Evolutionary conservation across 73 alveolate species (phyloP), one percentile per base, ranked within the genome.

Genomic region (Effrenium voratum): DNA sequence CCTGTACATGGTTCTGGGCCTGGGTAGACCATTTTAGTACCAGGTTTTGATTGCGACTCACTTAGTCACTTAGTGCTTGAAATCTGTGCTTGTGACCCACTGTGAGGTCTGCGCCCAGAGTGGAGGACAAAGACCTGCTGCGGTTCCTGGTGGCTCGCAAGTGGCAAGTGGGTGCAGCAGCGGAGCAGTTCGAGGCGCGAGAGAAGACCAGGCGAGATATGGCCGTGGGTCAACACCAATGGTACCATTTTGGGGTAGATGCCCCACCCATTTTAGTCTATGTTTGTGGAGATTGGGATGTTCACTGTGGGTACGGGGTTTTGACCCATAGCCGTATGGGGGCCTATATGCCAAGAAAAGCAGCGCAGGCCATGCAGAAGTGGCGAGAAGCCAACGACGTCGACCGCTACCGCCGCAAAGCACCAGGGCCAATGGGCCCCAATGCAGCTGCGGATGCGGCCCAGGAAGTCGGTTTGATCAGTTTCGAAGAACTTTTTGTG

Each of bases 111-210:
- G n/a, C n/a, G n/a, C n/a, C n/a, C n/a, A n/a, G n/a, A 22, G 60
- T 76, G 30, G 94, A 85, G 40, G 94, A 85, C 80, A 55, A 85
- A 40, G 94, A 85, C 44, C 60, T 85, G 15, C 94, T 85, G 57
- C 94, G 94, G 66, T 85, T 85, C 44, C 66, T 85, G 81, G 81
- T 85, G 60, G 94, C 94, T 32, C 55, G 94, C 45, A 85, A 85
- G 44, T 85, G 94, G 94, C 72, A 57, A 13, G 94, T 85, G 94
- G 36, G 38, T 40, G 94, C 94, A 26, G 94, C 94, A 28, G 94
- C 40, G 30, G 94, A 85, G n/a, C 94, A 85, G 45, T 85, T 55
- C 34, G 82, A 85, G 82, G 94, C 76, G 36, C 36, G 5, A 43
- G 44, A 1, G 77, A 24, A 19, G 19, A 6, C 6, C 15, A 36